Evolutionary conservation across 208 protist species (phyloP).

Genomic region (Crithidia fasciculata): DNA sequence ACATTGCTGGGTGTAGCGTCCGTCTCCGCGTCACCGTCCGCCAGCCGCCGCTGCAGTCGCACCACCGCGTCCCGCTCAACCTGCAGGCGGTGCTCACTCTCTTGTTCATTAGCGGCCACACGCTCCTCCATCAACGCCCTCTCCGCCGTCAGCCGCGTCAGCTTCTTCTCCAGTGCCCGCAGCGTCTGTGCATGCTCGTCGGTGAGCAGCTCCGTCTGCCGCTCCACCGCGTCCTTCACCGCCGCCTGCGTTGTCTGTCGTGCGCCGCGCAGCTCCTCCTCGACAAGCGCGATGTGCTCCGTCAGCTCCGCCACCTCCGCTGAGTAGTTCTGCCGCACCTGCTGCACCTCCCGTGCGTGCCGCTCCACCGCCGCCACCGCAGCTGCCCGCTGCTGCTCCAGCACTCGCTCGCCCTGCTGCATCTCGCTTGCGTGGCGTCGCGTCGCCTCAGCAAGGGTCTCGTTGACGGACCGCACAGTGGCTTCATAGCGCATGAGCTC

Average conservation of each 20-base stretch:
- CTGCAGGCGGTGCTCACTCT: conserved; percentile 13
- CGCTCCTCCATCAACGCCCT: conserved; percentile 18
- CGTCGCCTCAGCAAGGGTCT: conserved; percentile 6
- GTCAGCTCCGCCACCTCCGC: conserved; percentile 17
- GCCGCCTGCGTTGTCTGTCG: not conserved
- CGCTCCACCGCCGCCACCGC: conserved; percentile 1
- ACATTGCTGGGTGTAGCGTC: too few relatives aligned
- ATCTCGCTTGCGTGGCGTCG: not conserved
- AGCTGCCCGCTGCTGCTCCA: conserved; percentile 6
- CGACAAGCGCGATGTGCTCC: conserved; percentile 12
- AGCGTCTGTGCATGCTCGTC: conserved; percentile 12
- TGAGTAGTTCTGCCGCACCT: conserved; percentile 20
- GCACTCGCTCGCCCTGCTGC: conserved; percentile 9
- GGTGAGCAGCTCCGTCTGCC: conserved; percentile 20
- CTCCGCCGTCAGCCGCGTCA: conserved; percentile 17
- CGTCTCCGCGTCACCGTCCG: not conserved
- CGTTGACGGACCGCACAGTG: conserved; percentile 6
- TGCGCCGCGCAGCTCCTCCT: conserved; percentile 19
- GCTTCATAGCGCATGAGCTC: conserved; percentile 19
- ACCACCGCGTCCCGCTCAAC: conserved; percentile 17
- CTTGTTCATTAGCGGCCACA: not conserved
- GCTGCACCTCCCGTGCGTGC: conserved; percentile 18
- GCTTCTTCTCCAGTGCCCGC: not conserved
- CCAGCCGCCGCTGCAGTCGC: conserved; percentile 11
- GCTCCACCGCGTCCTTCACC: conserved; percentile 17